Evolutionary conservation across 2,329 filamentous ascomycete species (phyloP).

Genomic region (Epichloe baconii): DNA sequence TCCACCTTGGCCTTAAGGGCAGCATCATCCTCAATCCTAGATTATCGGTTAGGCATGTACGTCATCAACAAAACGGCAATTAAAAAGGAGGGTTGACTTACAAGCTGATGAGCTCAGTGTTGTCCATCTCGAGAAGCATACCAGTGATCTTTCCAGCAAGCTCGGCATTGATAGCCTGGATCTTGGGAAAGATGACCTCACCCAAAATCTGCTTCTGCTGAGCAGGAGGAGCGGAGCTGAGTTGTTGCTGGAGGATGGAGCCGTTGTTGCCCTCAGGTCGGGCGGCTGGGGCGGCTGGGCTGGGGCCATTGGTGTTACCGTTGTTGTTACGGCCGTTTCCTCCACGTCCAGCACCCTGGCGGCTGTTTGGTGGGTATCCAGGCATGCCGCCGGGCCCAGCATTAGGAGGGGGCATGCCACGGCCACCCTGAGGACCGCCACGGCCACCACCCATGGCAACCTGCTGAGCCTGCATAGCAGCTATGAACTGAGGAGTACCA

Average conservation of each 20-base stretch:
- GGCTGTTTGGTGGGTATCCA: slow-evolving; percentile 44
- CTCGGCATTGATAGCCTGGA: slow-evolving; percentile 84
- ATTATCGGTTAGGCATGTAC: not conserved
- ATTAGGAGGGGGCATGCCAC: slow-evolving; percentile 62
- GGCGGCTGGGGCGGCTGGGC: slow-evolving; percentile 41
- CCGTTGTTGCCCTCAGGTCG: slow-evolving; percentile 20
- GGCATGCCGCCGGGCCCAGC: slow-evolving; percentile 36
- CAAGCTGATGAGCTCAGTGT: slow-evolving; percentile 84
- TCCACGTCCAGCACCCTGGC: slow-evolving; percentile 37
- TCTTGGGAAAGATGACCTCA: slow-evolving; percentile 98
- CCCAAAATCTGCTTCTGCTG: slow-evolving; percentile 99
- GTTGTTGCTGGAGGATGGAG: slow-evolving; percentile 42
- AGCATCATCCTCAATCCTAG: slow-evolving; percentile 77
- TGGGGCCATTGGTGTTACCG: slow-evolving; percentile 29
- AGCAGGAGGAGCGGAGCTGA: slow-evolving; percentile 42
- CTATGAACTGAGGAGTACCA: slow-evolving; percentile 65
- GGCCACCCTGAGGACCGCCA: slow-evolving; percentile 52
- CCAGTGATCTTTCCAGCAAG: slow-evolving; percentile 98
- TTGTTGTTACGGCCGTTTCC: slow-evolving; percentile 14
- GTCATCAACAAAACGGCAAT: not conserved
- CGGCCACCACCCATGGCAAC: slow-evolving; percentile 47
- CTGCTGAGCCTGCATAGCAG: slow-evolving; percentile 65
- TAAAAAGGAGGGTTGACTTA: slow-evolving; percentile 43
- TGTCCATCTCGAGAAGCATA: slow-evolving; percentile 99
- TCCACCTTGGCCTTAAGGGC: slow-evolving; percentile 93